Conservation (phyloP, 768 basidiomycete genomes). For the Pleurotus ostreatus region DNA sequence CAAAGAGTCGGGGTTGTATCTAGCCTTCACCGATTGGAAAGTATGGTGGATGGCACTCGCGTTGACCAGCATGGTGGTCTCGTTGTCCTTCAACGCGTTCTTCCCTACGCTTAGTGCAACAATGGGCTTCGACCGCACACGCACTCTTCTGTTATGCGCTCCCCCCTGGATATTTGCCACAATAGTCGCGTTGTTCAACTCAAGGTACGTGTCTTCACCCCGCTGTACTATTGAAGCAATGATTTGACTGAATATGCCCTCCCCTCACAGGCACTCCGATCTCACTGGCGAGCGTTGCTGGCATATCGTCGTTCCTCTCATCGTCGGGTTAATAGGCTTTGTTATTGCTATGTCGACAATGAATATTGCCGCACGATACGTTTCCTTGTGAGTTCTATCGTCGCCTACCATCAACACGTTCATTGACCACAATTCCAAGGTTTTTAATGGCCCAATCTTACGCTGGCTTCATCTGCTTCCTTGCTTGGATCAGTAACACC, state of each 20-base stretch:
- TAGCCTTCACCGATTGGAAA: constrained; percentile 68
- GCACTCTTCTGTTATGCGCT: constrained; percentile 53
- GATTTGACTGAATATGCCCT: constrained; percentile 1
- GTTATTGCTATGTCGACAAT: constrained; percentile 60
- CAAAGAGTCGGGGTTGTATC: constrained; percentile 38
- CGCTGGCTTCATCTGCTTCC: constrained; percentile 65
- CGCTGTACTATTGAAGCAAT: neutral
- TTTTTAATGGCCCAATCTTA: constrained; percentile 79
- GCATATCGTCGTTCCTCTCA: constrained; percentile 53
- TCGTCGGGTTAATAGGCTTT: constrained; percentile 65
- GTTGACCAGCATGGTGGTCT: constrained; percentile 39
- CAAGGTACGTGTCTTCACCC: constrained; percentile 32
- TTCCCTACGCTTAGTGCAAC: constrained; percentile 72
- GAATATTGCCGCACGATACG: constrained; percentile 58
- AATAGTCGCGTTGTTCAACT: constrained; percentile 46
- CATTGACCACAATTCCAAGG: constrained; percentile 27
- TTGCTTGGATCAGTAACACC: constrained; percentile 49
- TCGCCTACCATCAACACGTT: neutral
- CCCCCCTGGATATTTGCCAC: constrained; percentile 67
- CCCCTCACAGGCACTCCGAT: constrained; percentile 61
- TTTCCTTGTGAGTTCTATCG: constrained; percentile 46
- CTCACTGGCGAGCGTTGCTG: constrained; percentile 63
- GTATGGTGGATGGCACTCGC: constrained; percentile 56
- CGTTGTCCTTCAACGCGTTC: constrained; percentile 68
- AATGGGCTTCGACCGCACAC: constrained; percentile 59